A percentile compares a stretch with the other conserved stretches of the same genome.
phyloP scores from a whole-genome alignment of 2,329 filamentous ascomycete species.

The Colletotrichum filicis region DNA sequence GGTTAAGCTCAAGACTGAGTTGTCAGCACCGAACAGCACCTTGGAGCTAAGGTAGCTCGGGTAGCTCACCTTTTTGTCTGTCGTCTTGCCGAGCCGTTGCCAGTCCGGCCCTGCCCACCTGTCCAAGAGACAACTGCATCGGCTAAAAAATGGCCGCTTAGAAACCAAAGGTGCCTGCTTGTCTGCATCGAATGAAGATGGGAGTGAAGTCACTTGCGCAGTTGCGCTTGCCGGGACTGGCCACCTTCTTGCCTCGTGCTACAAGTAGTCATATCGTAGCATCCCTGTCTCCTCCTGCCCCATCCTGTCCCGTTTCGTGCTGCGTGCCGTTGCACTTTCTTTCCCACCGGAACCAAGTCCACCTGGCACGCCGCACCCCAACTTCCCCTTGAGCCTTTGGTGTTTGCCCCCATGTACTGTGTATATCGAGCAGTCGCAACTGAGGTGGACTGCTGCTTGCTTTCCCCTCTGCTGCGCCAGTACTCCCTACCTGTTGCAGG shows the following conservation, averaged over 20 bases:
- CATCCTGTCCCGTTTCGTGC: slow-evolving; percentile 25
- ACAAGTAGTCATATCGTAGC: slow-evolving; percentile 19
- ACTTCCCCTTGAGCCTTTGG: background rate
- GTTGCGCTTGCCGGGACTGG: slow-evolving; percentile 1
- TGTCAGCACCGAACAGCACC: background rate
- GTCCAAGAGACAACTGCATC: background rate
- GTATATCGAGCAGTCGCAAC: background rate
- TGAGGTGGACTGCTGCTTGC: background rate
- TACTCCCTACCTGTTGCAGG: background rate
- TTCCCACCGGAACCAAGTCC: slow-evolving; percentile 12
- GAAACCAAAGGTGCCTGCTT: background rate
- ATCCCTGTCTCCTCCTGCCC: slow-evolving; percentile 20
- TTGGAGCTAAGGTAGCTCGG: background rate
- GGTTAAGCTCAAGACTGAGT: background rate
- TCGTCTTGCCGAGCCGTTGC: background rate
- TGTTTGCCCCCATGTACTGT: slow-evolving; percentile 1
- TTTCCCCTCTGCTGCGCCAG: background rate
- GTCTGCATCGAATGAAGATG: background rate
- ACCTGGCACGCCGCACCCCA: background rate
- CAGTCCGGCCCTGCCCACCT: background rate
- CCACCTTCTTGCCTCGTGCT: slow-evolving; percentile 34
- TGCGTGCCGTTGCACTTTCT: slow-evolving; percentile 1
- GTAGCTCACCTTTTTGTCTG: background rate
- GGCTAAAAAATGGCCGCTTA: slow-evolving; percentile 21
- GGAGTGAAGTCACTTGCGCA: background rate